Conservation (phyloP, 106 monocot species). For the Allium cepa region DNA sequence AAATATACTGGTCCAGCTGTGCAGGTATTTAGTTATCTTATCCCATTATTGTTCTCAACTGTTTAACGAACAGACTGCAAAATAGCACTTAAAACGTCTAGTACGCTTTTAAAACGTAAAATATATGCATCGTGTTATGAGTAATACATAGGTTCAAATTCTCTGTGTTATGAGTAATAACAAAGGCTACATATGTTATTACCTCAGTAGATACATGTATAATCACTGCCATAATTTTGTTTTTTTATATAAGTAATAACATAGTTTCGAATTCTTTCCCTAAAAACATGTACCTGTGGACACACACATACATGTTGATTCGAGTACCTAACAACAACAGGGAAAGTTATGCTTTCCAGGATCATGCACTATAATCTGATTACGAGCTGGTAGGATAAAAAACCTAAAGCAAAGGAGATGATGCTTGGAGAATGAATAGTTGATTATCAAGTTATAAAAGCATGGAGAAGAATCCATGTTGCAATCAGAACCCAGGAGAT, state of each 20-base stretch:
- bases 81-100: too few species aligned
- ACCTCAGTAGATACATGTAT: too few species aligned
- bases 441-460: too few species aligned
- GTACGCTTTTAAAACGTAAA: too few species aligned
- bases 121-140: too few species aligned
- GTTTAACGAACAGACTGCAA: background rate
- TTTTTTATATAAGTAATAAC: too few species aligned
- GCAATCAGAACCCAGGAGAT: too few species aligned
- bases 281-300: too few species aligned
- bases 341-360: slow-evolving; percentile 39
- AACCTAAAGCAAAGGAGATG: background rate
- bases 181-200: too few species aligned
- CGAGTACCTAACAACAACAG: slow-evolving; percentile 21
- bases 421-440: background rate
- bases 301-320: background rate
- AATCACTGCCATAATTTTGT: too few species aligned
- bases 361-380: slow-evolving; percentile 33
- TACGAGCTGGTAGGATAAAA: background rate
- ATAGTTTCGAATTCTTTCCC: too few species aligned
- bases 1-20: slow-evolving; percentile 56
- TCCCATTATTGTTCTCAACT: background rate
- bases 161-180: background rate
- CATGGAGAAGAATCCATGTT: too few species aligned
- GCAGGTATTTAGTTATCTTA: slow-evolving; percentile 21
- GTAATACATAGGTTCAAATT: background rate